Evolutionary conservation across 2,329 filamentous ascomycete species (phyloP), one percentile per base, ranked within the genome.

Genomic region (Cercospora citrullina): DNA sequence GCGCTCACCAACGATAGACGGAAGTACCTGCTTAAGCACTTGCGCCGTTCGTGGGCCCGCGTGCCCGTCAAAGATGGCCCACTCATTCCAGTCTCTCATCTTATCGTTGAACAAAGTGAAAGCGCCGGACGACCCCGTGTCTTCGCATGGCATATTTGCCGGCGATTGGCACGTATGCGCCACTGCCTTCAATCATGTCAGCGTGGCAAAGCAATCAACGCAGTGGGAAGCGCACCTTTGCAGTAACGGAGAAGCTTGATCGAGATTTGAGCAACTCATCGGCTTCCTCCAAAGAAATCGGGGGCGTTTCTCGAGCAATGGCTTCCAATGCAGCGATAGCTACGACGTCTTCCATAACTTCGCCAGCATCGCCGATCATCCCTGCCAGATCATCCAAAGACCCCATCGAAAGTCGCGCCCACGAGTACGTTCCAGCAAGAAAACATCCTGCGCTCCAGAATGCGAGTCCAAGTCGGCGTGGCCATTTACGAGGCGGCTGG

Each of bases 1-100:
- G 2, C 63, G 58, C 12, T 69, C 57, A 2, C 74, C 72, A 5
- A 79, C 72, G 12, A 72, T 26, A 31, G 60, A 42, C 8, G 74
- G 69, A 14, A 79, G 53, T 5, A 64, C 21, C 8, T 74, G 67
- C 62, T 72, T 70, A 2, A 79, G 71, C 9, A 75, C 30, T 7
- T 74, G 65, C 3, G 77, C 69, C 10, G 77, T 79, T 8, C 72
- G 68, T 4, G 72, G 69, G 16, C 78, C 77, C 51, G 77, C 77
- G 72, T 83, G 81, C 1, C 81, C 81, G 63, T 82, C 81, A 45
- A 81, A 82, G 30, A 82, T 75, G 8, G 71, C 78, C 79, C 79
- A 82, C 30, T 77, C 69, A 26, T 61, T 67, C 75, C 75, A 77
- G 42, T 75, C 71, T 33, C 69, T 71, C 12, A 48, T 60, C 1